phyloP scores from a whole-genome alignment of 805 yeast genomes.

The Candida coquimbonensis region DNA sequence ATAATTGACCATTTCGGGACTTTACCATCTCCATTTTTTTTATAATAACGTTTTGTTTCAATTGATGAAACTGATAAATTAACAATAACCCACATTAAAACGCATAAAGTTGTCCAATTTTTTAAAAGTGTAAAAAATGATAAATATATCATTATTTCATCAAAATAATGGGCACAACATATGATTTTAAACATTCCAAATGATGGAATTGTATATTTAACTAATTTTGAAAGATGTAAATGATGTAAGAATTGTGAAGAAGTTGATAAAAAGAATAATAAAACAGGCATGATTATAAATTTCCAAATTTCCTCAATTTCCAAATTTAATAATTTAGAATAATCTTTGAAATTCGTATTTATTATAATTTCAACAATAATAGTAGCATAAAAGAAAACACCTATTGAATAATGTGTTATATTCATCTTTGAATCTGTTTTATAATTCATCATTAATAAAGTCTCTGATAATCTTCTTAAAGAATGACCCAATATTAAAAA shows the following conservation, averaged over 20 bases:
- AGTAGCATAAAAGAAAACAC: constrained; percentile 49
- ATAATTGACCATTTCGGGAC: constrained; percentile 28
- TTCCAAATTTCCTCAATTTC: constrained; percentile 4
- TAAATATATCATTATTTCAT: constrained; percentile 53
- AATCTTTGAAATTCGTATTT: constrained; percentile 19
- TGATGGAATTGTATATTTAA: constrained; percentile 42
- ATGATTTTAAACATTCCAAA: constrained; percentile 42
- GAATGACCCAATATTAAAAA: constrained; percentile 41
- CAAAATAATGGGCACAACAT: constrained; percentile 63
- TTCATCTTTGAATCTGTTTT: constrained; percentile 45
- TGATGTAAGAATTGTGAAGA: constrained; percentile 35
- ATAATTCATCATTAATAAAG: constrained; percentile 41
- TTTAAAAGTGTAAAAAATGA: constrained; percentile 21
- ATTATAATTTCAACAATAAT: constrained; percentile 34
- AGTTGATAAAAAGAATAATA: constrained; percentile 26
- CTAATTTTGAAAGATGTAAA: constrained; percentile 19
- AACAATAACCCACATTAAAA: constrained; percentile 26
- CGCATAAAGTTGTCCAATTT: constrained; percentile 15
- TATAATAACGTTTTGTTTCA: constrained; percentile 45
- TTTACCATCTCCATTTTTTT: constrained; percentile 15
- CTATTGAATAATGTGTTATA: constrained; percentile 59
- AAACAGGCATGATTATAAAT: constrained; percentile 6
- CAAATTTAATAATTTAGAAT: background rate
- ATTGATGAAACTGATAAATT: constrained; percentile 52
- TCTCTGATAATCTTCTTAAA: constrained; percentile 48